Base-by-base conservation (phyloP, 352 stramenopile genomes). In the Pseudoperonospora humuli region DNA sequence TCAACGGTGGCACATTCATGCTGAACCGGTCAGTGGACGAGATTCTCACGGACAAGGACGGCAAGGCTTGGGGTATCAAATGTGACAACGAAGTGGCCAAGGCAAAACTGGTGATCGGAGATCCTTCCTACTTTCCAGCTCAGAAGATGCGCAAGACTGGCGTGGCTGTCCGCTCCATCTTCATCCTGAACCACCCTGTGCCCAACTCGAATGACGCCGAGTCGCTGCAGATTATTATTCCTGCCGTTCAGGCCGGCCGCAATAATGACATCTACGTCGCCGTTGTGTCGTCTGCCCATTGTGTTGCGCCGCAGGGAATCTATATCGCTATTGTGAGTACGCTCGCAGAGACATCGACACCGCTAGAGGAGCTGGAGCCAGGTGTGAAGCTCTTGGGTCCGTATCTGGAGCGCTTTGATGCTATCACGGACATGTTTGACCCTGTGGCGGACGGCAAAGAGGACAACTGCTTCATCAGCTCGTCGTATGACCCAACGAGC, bases 1-100 rank as follows among this genome's bases (percentile, higher is more conserved):
- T 99, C 67, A 93, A 99, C 72, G 97, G 96, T 45, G 95, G 96
- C 54, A 98, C 96, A 31, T 99, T 99, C 63, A 99, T 99, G 96
- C 84, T 99, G 19, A 98, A 99, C 72, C 93, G 93, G 43, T 80
- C 89, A 42, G 88, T 99, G 10, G 84, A 95, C 40, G 84, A 96
- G 63, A 83, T 97, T 34, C 56, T 99, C 15, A 96, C 94, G 44
- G 84, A 98, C 61, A 80, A 79, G 31, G 65, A 93, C 38, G 93
- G 91, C 44, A 82, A 96, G 57, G 95, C 95, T 1, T 97, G 84
- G 75, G 97, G 96, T 45, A 86, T 96, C 39, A 71, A 77, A 15
- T 71, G 80, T 34, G 71, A 86, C 57, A 96, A 97, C 62, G 75
- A 97, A 67, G 95, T 98, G 63, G 96, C 97, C 21, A 97, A 96